Conservation (phyloP, 495 filamentous ascomycete genomes). For the Penicillium coffeae region DNA sequence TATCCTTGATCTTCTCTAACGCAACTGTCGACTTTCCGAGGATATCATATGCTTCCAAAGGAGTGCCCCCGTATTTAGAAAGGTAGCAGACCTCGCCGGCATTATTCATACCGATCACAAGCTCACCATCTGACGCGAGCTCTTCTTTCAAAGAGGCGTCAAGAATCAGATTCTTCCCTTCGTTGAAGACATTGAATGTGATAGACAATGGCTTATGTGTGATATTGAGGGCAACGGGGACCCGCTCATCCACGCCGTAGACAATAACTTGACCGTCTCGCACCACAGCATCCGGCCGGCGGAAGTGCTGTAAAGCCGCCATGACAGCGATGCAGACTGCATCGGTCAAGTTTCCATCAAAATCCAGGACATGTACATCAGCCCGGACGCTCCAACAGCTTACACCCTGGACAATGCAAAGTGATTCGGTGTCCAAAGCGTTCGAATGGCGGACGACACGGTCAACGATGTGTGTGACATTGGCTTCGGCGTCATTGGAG, state of each 20-base stretch:
- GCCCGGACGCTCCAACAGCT: constrained; percentile 89
- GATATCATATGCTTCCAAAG: constrained; percentile 72
- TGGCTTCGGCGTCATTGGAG: constrained; percentile 72
- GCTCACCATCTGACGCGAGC: constrained; percentile 75
- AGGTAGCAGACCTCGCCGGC: constrained; percentile 90
- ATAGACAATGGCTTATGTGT: constrained; percentile 87
- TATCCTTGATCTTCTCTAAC: constrained; percentile 70
- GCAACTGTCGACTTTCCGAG: constrained; percentile 67
- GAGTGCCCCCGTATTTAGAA: constrained; percentile 77
- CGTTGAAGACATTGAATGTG: constrained; percentile 76
- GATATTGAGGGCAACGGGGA: constrained; percentile 83
- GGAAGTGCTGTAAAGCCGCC: constrained; percentile 82
- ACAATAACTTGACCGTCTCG: constrained; percentile 77
- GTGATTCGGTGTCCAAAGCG: constrained; percentile 89
- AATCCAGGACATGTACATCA: constrained; percentile 83
- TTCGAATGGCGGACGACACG: constrained; percentile 87
- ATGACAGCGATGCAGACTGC: constrained; percentile 81
- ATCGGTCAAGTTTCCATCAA: constrained; percentile 85
- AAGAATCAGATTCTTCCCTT: constrained; percentile 60
- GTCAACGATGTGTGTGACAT: constrained; percentile 84
- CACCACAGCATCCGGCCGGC: constrained; percentile 80
- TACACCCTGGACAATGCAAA: constrained; percentile 84
- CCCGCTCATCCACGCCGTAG: constrained; percentile 76
- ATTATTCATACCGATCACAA: constrained; percentile 81
- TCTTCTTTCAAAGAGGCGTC: constrained; percentile 84